Evolutionary conservation across 2,329 filamentous ascomycete species (phyloP).

Genomic region (Beauveria asiatica): DNA sequence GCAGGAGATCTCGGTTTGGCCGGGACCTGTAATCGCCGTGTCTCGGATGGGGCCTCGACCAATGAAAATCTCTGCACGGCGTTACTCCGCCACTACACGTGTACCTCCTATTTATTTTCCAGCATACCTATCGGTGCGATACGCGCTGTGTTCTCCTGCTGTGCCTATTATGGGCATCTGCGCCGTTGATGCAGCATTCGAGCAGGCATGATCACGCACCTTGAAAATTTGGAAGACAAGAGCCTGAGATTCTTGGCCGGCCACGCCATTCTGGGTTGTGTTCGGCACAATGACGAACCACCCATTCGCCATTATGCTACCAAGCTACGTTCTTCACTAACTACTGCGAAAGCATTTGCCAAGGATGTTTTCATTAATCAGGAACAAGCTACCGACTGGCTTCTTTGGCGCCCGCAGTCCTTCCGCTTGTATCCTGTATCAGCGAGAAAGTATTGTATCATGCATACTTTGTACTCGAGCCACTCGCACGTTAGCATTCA

Average conservation of each 20-base stretch:
- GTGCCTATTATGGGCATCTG: neutral
- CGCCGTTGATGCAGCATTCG: neutral
- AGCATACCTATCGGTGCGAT: neutral
- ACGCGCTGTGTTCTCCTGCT: neutral
- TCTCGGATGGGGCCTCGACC: conserved; percentile 1
- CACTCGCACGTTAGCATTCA: no score
- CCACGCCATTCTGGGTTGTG: no score
- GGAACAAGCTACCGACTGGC: no score
- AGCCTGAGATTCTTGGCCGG: neutral
- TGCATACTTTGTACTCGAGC: no score
- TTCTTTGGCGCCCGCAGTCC: no score
- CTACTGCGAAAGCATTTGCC: no score
- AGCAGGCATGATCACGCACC: neutral
- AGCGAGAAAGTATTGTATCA: no score
- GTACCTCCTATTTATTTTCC: no score
- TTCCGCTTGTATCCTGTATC: no score
- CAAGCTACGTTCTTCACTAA: neutral
- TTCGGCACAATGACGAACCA: no score
- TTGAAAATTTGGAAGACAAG: neutral
- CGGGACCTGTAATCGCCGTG: conserved; percentile 7
- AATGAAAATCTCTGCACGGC: neutral
- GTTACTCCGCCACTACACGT: conserved; percentile 6
- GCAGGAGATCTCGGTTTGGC: conserved; percentile 8
- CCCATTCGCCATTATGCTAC: neutral
- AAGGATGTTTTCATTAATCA: no score